Percentiles rank a stretch among this genome's conserved stretches.
Conservation (phyloP, 306 rosid genomes). For the Begonia loranthoides region DNA sequence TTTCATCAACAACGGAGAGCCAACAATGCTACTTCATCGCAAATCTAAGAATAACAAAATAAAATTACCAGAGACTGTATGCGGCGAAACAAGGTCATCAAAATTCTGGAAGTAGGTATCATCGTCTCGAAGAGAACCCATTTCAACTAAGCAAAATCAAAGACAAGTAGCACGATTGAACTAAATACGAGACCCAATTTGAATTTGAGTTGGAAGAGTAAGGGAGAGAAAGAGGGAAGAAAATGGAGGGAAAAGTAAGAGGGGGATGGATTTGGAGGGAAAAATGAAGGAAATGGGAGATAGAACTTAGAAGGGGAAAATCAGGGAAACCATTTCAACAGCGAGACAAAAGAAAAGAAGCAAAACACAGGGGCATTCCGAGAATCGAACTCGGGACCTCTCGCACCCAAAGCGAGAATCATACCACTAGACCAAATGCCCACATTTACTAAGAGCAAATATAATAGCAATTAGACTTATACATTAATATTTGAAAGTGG, state of each 20-base stretch:
- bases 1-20: neutral
- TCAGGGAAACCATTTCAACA: too few relatives aligned
- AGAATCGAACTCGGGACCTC: constrained; percentile 32
- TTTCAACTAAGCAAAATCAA: constrained; percentile 6
- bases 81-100: constrained; percentile 18
- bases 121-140: constrained; percentile 22
- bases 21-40: neutral
- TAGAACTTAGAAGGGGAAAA: too few relatives aligned
- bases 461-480: too few relatives aligned
- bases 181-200: too few relatives aligned
- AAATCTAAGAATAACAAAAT: neutral
- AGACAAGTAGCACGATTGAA: neutral
- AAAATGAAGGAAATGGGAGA: constrained; percentile 12
- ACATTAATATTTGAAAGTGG: too few relatives aligned
- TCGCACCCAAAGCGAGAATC: constrained; percentile 43
- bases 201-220: too few relatives aligned
- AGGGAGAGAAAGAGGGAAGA: neutral
- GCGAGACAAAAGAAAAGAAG: too few relatives aligned
- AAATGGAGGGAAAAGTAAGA: constrained; percentile 18
- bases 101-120: constrained; percentile 26
- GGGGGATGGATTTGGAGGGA: constrained; percentile 19
- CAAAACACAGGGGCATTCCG: too few relatives aligned
- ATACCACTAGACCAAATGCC: constrained; percentile 24
- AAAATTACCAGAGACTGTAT: constrained; percentile 21
- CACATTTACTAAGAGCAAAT: too few relatives aligned